phyloP scores from a whole-genome alignment of 306 rosid genomes.

The Castanea sativa region DNA sequence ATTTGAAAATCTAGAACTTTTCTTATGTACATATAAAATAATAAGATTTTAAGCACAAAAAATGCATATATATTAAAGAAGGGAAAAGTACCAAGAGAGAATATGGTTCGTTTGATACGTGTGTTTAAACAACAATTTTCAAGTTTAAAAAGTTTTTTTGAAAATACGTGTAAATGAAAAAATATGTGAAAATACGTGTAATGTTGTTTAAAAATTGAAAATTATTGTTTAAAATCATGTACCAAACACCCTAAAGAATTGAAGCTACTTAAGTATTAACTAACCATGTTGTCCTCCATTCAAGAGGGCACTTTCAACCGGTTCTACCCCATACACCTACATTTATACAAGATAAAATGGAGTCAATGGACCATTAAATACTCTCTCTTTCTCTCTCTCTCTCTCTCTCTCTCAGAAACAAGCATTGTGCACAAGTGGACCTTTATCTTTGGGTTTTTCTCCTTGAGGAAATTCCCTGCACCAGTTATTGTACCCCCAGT shows the following conservation, averaged over 20 bases:
- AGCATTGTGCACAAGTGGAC: constrained; percentile 9
- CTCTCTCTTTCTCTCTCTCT: neutral
- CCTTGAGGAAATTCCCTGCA: constrained; percentile 70
- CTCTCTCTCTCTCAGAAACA: neutral
- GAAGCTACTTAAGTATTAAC: constrained; percentile 6
- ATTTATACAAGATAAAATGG: neutral
- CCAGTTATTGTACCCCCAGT: constrained; percentile 82
- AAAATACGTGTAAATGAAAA: too few species aligned
- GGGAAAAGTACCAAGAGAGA: neutral
- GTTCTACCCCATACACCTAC: constrained; percentile 79
- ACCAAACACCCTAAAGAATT: neutral
- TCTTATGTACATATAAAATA: too few species aligned
- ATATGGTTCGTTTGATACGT: too few species aligned
- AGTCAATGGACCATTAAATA: neutral
- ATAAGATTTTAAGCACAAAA: neutral
- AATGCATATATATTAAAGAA: too few species aligned
- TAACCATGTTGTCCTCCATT: constrained; percentile 76
- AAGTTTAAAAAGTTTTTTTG: too few species aligned
- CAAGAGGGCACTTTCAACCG: constrained; percentile 73
- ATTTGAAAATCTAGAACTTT: too few species aligned
- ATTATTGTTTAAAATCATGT: too few species aligned
- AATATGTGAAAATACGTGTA: too few species aligned
- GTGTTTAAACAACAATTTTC: too few species aligned
- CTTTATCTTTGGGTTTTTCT: constrained; percentile 69
- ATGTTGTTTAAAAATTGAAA: too few species aligned